Base-by-base conservation (phyloP, 371 early-diverging fungal genomes). In the Rhizopus microsporus region DNA sequence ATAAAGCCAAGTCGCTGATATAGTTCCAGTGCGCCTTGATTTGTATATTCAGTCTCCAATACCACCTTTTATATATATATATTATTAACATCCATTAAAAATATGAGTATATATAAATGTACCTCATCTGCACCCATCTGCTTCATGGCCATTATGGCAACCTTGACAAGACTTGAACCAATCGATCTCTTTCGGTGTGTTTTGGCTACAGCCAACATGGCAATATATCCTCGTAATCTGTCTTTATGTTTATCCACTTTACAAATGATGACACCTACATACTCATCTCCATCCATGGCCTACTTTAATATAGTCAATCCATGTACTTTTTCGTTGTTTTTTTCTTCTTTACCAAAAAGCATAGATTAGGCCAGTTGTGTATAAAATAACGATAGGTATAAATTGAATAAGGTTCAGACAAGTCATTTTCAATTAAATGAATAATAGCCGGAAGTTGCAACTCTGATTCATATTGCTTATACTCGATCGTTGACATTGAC, bases 331-430 rank as follows among this genome's bases (percentile, higher is more conserved):
- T 23, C 23, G 45, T 10, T 38, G 12, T 38, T 31, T 3, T 33
- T 39, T 15, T 9, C 29, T 15, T 13, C 13, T 60, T 72, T 68
- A 88, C 94, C 62, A 93, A 65, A 57, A 92, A 90, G 56, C 91
- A 93, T 31, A 95, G 81, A 42, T 85, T 72, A 3, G 92, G 93
- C 95, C 94, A 95, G 52, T 90, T 86, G 60, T 91, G 89, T 9
- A 98, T 81, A 63, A 98, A 98, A 72, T 93, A 97, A n/a, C 97
- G 90, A 76, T 97, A 98, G 1, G 98, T 97, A 73, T 93, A 98
- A 43, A 97, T 86, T 4, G 95, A 91, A 68, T 98, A 98, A 0
- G 98, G 97, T 63, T 98, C 98, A 1, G 94, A 93, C 10, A 98
- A 83, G 60, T 94, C 95, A 29, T 86, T 87, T 56, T 93, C 93